Base-by-base conservation (phyloP, 78 protist genomes). In the Pigoraptor vietnamica region DNA sequence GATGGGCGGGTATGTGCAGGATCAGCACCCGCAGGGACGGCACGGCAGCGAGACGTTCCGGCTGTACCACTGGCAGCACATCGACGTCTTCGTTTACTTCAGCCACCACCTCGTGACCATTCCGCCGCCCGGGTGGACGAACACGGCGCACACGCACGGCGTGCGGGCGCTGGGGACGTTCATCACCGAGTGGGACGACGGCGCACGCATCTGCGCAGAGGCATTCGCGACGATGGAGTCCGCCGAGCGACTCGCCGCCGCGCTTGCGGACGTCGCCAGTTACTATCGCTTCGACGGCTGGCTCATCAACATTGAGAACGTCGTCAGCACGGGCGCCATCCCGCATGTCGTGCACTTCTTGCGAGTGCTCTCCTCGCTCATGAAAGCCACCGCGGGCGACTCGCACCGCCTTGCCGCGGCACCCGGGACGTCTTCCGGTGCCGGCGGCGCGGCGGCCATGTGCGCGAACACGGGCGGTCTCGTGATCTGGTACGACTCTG, bases 141-240 rank as follows among this genome's bases (percentile, higher is more conserved):
- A 91, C 21, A 21, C 95, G 34, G 93, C 96, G 25, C 96, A 95
- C 39, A 86, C 0, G 37, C 39, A 86, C 55, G 89, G 89, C 89
- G 89, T 86, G 24, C 39, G 0, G 24, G 23, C 37, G 25, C 88
- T 93, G n/a, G 94, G 98, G 23, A 97, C 97, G 38, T 89, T 96
- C 40, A 97, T 97, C 56, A 93, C 94, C 33, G 98, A 97, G 86
- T 97, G 98, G 98, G 97, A 93, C 35, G 93, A 56, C 21, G 97
- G 97, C 2, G 0, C 34, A 0, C 0, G 1, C 0, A 95, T 93
- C 37, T n/a, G 37, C 40, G 23, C n/a, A 1, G 2, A 48, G 23
- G 32, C 9, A 29, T 84, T 67, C 19, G 81, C 9, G n/a, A 56
- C 6, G 14, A 1, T 0, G 88, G 56, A 83, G 36, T 0, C 89